Base-by-base conservation (phyloP, 2,329 filamentous ascomycete genomes). In the Ceratocystis eucalypticola region DNA sequence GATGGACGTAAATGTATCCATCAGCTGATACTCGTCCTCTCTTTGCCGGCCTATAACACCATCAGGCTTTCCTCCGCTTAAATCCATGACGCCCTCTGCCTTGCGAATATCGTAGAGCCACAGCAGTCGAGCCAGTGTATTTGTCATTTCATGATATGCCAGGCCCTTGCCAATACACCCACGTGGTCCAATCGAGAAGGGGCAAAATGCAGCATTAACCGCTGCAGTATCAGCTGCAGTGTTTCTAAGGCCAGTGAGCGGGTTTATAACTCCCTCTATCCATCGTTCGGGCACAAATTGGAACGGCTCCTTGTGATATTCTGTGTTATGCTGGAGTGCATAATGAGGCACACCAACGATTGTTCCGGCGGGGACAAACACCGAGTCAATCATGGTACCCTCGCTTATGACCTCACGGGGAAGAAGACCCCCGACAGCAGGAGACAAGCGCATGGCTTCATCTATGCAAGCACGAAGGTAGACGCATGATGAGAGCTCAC, bases 141-240 rank as follows among this genome's bases (percentile, higher is more conserved):
- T 80, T 64, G 77, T 82, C 80, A 88, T 82, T 77, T 89, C 86
- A 57, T 82, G 79, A 70, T 88, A 87, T 1, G 86, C 86, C 57
- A 88, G 75, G 0, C 81, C 80, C 78, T 89, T 89, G 0, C 87
- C 88, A 65, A 90, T 88, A 72, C 88, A 91, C 1, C 86, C 86
- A 10, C 87, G 77, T 0, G 86, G 84, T 0, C 88, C 88, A 69
- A 89, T 77, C 59, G 82, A 85, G 71, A 91, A 91, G 1, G 89
- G 87, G 69, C 86, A 90, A 75, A 89, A 93, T 0, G 88, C 88
- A 44, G 79, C 80, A 63, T 87, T 82, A 1, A 88, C 86, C 4
- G 77, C 72, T 2, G 78, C 76, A 1, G 83, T 76, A 64, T 83
- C 81, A 1, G 79, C 78, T 67, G 81, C 79, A 4, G 76, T 80